These are phyloP conservation scores for Fusarium sambucinum DNA, from an alignment of 2,329 filamentous ascomycete genomes.

Conservation along the genomic window DNA sequence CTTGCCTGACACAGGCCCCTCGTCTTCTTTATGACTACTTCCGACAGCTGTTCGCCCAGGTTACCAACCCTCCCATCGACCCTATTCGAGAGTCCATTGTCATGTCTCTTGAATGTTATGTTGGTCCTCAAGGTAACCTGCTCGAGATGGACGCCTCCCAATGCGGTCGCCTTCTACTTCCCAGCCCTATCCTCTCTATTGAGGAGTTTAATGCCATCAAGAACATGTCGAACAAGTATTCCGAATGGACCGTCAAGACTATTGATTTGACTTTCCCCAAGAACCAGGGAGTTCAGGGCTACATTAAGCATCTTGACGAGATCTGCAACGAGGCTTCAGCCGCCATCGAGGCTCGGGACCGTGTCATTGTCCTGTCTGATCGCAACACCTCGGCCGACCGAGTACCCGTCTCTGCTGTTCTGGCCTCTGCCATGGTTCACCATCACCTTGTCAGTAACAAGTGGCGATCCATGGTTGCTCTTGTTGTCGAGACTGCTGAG, in stretches of 20 bases:
- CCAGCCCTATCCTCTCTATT: constrained; percentile 89
- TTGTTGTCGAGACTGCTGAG: constrained; percentile 92
- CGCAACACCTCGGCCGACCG: constrained; percentile 85
- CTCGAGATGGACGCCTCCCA: constrained; percentile 93
- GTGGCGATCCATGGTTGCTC: constrained; percentile 88
- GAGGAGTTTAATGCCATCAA: constrained; percentile 90
- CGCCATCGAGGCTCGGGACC: constrained; percentile 85
- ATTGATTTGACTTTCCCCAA: constrained; percentile 97
- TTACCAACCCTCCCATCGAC: constrained; percentile 97
- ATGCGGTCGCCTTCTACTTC: constrained; percentile 85
- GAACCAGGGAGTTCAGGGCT: constrained; percentile 82
- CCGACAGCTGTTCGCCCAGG: constrained; percentile 96
- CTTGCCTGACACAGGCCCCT: constrained; percentile 89
- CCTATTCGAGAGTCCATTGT: constrained; percentile 97
- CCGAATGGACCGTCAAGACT: constrained; percentile 86
- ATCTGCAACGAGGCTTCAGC: constrained; percentile 89
- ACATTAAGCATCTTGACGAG: constrained; percentile 85
- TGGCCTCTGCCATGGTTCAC: constrained; percentile 93
- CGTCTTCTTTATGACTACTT: constrained; percentile 96
- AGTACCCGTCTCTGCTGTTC: constrained; percentile 84
- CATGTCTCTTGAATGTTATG: constrained; percentile 97
- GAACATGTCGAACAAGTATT: constrained; percentile 78
- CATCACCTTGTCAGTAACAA: constrained; percentile 96
- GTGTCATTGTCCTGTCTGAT: constrained; percentile 90
- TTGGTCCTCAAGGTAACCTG: constrained; percentile 94